A percentile compares a stretch with the other conserved stretches of the same genome.
These are phyloP conservation scores for Rickenella mellea DNA, from an alignment of 768 basidiomycete genomes.

Conservation along the genomic window DNA sequence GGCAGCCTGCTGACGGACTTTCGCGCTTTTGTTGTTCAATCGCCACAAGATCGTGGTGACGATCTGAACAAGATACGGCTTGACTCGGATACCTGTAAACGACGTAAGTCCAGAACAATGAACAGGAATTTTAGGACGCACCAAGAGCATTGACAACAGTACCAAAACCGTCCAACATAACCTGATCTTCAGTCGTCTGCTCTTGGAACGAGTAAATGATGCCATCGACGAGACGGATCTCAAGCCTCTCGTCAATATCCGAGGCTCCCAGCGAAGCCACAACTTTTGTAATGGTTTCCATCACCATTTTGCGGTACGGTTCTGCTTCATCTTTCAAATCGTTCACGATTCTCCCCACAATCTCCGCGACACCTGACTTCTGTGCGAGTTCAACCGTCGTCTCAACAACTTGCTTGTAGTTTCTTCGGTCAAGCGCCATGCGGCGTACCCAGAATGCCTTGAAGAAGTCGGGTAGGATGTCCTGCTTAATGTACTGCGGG, in stretches of 20 bases:
- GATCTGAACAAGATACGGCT: slow-evolving; percentile 97
- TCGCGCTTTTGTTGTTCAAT: slow-evolving; percentile 98
- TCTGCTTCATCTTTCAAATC: slow-evolving; percentile 88
- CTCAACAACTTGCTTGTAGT: slow-evolving; percentile 96
- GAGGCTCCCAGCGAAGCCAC: slow-evolving; percentile 90
- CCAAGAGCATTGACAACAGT: slow-evolving; percentile 93
- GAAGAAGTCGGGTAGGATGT: slow-evolving; percentile 98
- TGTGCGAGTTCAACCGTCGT: slow-evolving; percentile 98
- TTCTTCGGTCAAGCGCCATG: slow-evolving; percentile 94
- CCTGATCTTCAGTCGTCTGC: slow-evolving; percentile 97
- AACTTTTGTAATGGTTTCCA: slow-evolving; percentile 99
- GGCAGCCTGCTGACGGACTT: slow-evolving; percentile 98
- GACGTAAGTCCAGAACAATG: not conserved
- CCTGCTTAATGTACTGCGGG: slow-evolving; percentile 90
- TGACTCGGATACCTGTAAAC: slow-evolving; percentile 73
- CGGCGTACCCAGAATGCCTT: slow-evolving; percentile 97
- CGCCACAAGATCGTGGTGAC: slow-evolving; percentile 99
- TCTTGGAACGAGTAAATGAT: slow-evolving; percentile 99
- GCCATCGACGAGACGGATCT: slow-evolving; percentile 90
- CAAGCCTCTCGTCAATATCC: slow-evolving; percentile 92
- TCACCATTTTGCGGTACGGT: slow-evolving; percentile 97
- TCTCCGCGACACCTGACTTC: slow-evolving; percentile 94
- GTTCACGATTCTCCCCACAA: slow-evolving; percentile 81
- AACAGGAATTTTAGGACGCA: slow-evolving; percentile 12
- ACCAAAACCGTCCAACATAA: slow-evolving; percentile 98